Percentiles rank a stretch among this genome's conserved stretches.
Conservation (phyloP, 2,329 filamentous ascomycete species). For the Trichoderma brevicompactum region DNA sequence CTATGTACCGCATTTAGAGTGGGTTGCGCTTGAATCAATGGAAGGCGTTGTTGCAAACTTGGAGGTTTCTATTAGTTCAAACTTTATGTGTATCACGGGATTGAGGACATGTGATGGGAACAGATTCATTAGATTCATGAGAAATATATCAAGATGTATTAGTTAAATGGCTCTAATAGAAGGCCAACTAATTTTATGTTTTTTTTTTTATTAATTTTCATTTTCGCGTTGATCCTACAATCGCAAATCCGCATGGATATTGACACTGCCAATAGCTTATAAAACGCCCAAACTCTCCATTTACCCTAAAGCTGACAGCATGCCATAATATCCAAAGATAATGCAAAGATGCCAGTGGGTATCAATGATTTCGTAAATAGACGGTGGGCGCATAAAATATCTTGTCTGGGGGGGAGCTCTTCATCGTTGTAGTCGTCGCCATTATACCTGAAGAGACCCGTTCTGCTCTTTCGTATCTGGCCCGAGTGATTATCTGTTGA, state of each 20-base stretch:
- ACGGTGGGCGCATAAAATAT: background rate
- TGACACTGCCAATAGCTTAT: background rate
- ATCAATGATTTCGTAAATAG: constrained; percentile 9
- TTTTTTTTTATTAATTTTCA: background rate
- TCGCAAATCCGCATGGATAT: background rate
- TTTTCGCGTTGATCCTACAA: background rate
- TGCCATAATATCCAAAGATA: constrained; percentile 10
- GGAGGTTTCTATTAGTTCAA: constrained; percentile 10
- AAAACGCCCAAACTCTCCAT: background rate
- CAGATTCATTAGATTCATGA: constrained; percentile 17
- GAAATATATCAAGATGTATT: constrained; percentile 1
- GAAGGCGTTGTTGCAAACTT: constrained; percentile 11
- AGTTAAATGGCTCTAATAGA: constrained; percentile 11
- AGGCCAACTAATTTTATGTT: constrained; percentile 10
- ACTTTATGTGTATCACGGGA: constrained; percentile 11
- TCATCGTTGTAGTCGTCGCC: background rate
- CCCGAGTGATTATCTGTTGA: background rate
- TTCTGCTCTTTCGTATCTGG: background rate
- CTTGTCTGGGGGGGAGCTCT: background rate
- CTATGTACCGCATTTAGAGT: constrained; percentile 11
- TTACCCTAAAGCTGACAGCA: background rate
- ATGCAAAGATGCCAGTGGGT: background rate
- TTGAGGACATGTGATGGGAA: constrained; percentile 10
- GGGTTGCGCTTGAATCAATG: background rate
- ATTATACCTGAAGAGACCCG: constrained; percentile 5